Base-by-base conservation (phyloP, 768 basidiomycete species). In the Cytidiella melzeri region DNA sequence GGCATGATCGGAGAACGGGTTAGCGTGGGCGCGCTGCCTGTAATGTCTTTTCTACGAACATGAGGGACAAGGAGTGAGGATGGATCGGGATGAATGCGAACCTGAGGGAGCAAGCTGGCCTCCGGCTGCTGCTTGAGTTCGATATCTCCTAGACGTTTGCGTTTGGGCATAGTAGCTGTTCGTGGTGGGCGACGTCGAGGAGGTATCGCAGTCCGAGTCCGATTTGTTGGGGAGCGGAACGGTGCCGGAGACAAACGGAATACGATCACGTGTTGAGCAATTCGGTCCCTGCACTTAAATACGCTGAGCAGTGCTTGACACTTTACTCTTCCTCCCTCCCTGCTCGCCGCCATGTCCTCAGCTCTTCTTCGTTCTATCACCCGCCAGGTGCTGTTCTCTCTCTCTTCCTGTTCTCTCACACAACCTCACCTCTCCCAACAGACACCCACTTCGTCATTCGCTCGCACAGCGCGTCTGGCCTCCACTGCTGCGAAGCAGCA, bases 1-100 rank as follows among this genome's bases (percentile, higher is more conserved):
- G 15, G 81, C 74, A 69, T 99, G 87, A 63, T 90, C 87, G 13
- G 88, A 90, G 68, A 90, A 90, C 2, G 87, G 87, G 62, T 90
- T 90, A 3, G 87, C 86, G 61, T 91, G 87, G 30, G 87, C 87
- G 43, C 87, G 79, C 58, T 91, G 87, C 37, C 87, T 72, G 61
- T 91, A 91, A 60, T 87, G 84, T 62, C 81, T 81, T 82, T 91
- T 91, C 84, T 90, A 56, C 13, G 19, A 39, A 19, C 44, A 40
- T 41, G 15, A 13, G 50, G 54, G 52, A 41, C 3, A 45, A 20
- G 20, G 38, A 36, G 11, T 4, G 20, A 25, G 5, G 37, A 44
- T 43, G 30, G 15, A 34, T 34, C 30, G 30, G 39, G 42, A 47
- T 20, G 49, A 36, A n/a, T 45, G 55, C 61, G 36, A 25, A 64